Evolutionary conservation across 2,329 filamentous ascomycete species (phyloP).

Genomic region (Dothiorella sarmentorum): DNA sequence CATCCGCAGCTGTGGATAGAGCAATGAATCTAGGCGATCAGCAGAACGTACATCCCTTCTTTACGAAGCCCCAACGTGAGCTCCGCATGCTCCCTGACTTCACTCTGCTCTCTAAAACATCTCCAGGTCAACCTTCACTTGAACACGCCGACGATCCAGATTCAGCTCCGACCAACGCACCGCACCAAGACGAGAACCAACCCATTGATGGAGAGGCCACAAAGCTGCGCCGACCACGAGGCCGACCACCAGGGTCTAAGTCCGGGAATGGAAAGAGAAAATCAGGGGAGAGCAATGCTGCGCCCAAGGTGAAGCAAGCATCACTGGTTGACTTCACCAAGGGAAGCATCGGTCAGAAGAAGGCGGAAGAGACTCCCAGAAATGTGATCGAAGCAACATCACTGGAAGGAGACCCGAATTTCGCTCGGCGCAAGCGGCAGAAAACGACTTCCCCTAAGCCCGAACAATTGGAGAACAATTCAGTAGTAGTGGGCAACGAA

Average conservation of each 20-base stretch:
- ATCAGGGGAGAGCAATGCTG: background rate
- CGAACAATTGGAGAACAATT: background rate
- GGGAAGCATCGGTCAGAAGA: slow-evolving; percentile 27
- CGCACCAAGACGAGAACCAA: slow-evolving; percentile 6
- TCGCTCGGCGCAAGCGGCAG: slow-evolving; percentile 36
- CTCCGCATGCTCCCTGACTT: background rate
- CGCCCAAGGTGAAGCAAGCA: slow-evolving; percentile 13
- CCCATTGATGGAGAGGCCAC: background rate
- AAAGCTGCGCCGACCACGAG: background rate
- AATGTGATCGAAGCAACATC: slow-evolving; percentile 18
- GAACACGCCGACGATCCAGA: slow-evolving; percentile 25
- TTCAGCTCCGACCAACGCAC: slow-evolving; percentile 24
- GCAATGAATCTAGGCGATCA: slow-evolving; percentile 38
- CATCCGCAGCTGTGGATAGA: slow-evolving; percentile 33
- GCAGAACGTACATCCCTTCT: slow-evolving; percentile 39
- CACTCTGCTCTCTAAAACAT: background rate
- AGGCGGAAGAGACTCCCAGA: background rate
- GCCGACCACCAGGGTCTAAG: background rate
- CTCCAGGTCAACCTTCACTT: slow-evolving; percentile 1
- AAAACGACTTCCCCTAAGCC: slow-evolving; percentile 34
- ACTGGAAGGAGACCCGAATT: slow-evolving; percentile 31
- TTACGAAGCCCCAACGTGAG: slow-evolving; percentile 28
- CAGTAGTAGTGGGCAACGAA: background rate
- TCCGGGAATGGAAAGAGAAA: background rate
- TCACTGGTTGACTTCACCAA: slow-evolving; percentile 1